These are phyloP conservation scores for Plasmopara muralis DNA, from an alignment of 352 stramenopile species.

Conservation along the genomic window DNA sequence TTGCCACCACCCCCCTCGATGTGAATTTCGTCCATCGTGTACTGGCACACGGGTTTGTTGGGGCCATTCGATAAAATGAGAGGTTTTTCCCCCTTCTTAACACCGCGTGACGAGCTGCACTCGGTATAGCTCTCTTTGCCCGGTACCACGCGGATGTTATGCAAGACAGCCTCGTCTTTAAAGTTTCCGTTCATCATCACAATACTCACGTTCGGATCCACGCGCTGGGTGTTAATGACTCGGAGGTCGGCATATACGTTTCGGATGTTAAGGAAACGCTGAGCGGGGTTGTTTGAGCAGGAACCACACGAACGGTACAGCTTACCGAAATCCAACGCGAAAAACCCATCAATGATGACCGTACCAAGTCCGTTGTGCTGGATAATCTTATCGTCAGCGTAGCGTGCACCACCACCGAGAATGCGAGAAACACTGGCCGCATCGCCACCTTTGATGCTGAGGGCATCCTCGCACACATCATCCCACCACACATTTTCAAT, in stretches of 20 bases:
- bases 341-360: conserved; percentile 23
- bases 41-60: conserved; percentile 24
- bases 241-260: conserved; percentile 29
- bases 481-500: conserved; percentile 25
- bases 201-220: conserved; percentile 33
- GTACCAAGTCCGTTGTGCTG: conserved; percentile 35
- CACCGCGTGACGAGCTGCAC: conserved; percentile 1
- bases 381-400: conserved; percentile 49
- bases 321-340: conserved; percentile 16
- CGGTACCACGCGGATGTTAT: conserved; percentile 30
- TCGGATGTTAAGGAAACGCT: conserved; percentile 32
- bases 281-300: background rate
- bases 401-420: conserved; percentile 33
- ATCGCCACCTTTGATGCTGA: conserved; percentile 35
- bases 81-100: conserved; percentile 14
- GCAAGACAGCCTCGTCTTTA: conserved; percentile 26
- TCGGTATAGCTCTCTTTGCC: conserved; percentile 13
- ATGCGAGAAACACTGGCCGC: conserved; percentile 27
- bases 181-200: conserved; percentile 46
- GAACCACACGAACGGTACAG: conserved; percentile 17
- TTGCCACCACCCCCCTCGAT: conserved; percentile 1
- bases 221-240: conserved; percentile 27
- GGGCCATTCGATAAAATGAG: conserved; percentile 26
- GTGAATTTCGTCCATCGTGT: conserved; percentile 19
- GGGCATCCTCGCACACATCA: conserved; percentile 29